Evolutionary conservation across 441 rosid species (phyloP), one percentile per base, ranked within the genome.

Genomic region (Euphorbia schlechtendalii): DNA sequence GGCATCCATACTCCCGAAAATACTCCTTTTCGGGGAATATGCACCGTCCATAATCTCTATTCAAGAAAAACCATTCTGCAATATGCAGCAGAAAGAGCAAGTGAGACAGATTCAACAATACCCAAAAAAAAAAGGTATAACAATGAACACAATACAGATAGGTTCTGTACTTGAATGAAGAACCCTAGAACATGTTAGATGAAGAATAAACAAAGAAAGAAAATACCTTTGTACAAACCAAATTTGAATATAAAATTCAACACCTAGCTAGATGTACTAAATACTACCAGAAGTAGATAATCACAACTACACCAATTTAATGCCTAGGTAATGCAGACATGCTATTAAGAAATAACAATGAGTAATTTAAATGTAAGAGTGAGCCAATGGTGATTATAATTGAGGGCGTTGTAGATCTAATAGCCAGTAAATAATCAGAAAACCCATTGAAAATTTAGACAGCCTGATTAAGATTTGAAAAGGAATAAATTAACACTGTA

Each of bases 1-100:
- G 52, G 70, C 68, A 77, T 86, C 96, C 96, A 90, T 88, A 59
- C 30, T 61, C 58, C 67, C 61, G 59, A 64, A 53, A 1, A 70
- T 67, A 67, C 70, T 69, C 65, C n/a, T 14, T 67, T 67, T 66
- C 73, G 49, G 64, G 48, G n/a, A n/a, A 67, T 67, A 69, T 68
- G 70, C 70, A 69, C 74, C 75, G 80, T 75, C 67, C 72, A 72
- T 61, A 54, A 62, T 60, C 78, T 65, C 69, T 65, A 64, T 59
- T 53, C 55, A 68, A 45, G 63, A 69, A n/a, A 73, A 73, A 64
- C 73, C 80, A 73, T 74, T 71, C 84, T 84, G 88, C n/a, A n/a
- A 18, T 7, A 28, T 27, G 56, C 64, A 52, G 38, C 62, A 68
- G 25, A 18, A 43, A n/a, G 36, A 45, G 25, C n/a, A 43, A 65